These are phyloP conservation scores for Aspergillus homomorphus DNA, from an alignment of 495 filamentous ascomycete genomes.

Conservation along the genomic window DNA sequence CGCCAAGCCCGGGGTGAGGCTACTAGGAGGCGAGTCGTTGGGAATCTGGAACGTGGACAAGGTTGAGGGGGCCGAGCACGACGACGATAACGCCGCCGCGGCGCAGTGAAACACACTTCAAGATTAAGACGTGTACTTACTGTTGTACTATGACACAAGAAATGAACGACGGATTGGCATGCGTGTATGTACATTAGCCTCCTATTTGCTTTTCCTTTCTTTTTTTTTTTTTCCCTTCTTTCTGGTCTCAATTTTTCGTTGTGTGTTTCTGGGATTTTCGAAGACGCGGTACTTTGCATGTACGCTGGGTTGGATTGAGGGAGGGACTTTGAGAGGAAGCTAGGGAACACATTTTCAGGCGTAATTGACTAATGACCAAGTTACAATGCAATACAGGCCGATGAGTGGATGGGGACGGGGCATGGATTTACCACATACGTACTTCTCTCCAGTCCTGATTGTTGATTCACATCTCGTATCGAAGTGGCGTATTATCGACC, in stretches of 20 bases:
- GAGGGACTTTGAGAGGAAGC: background rate
- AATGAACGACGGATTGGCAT: background rate
- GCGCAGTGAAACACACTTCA: slow-evolving; percentile 10
- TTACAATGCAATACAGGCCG: background rate
- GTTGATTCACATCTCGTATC: too few species aligned
- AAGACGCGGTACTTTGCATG: background rate
- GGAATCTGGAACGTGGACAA: slow-evolving; percentile 47
- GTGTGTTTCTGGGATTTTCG: background rate
- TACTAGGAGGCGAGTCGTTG: slow-evolving; percentile 39
- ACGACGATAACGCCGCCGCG: slow-evolving; percentile 11
- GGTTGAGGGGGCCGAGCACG: slow-evolving; percentile 30
- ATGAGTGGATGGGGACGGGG: background rate
- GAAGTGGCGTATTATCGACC: too few species aligned
- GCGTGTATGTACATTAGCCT: slow-evolving; percentile 19
- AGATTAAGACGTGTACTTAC: background rate
- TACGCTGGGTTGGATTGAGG: slow-evolving; percentile 1
- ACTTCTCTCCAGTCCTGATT: background rate
- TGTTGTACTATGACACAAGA: background rate
- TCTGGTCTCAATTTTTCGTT: background rate
- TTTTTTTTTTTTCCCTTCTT: slow-evolving; percentile 1
- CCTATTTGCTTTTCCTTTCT: slow-evolving; percentile 7
- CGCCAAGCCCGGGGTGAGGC: slow-evolving; percentile 29
- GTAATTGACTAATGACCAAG: background rate
- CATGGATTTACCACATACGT: background rate
- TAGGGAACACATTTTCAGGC: background rate